A percentile compares a stretch with the other conserved stretches of the same genome.
These are phyloP conservation scores for Podila minutissima DNA, from an alignment of 192 early-diverging fungal species.

Conservation along the genomic window DNA sequence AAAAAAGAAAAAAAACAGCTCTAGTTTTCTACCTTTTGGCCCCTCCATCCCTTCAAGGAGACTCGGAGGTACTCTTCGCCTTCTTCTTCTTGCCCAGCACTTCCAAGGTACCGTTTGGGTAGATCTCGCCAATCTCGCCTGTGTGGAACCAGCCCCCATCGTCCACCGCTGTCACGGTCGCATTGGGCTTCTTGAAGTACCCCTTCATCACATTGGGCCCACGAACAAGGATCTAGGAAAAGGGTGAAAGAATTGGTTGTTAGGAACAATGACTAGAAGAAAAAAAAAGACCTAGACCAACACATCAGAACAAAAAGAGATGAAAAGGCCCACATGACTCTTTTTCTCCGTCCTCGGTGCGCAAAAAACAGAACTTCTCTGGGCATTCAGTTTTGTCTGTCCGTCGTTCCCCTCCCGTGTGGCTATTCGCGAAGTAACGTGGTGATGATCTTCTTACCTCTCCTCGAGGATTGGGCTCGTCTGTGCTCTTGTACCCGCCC, in stretches of 20 bases:
- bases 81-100: constrained; percentile 92
- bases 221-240: constrained; percentile 41
- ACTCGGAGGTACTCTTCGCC: constrained; percentile 8
- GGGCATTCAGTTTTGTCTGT: too few species aligned
- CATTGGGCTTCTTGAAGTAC: constrained; percentile 60
- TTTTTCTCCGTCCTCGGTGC: not conserved
- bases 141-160: constrained; percentile 67
- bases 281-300: not conserved
- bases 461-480: constrained; percentile 73
- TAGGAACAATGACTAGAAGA: not conserved
- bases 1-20: not conserved
- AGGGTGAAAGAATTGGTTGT: not conserved
- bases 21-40: not conserved
- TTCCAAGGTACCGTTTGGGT: constrained; percentile 54
- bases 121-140: constrained; percentile 56
- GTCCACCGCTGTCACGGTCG: constrained; percentile 59
- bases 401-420: too few species aligned
- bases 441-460: constrained; percentile 57
- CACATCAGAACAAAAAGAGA: not conserved
- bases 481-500: constrained; percentile 44
- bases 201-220: constrained; percentile 66
- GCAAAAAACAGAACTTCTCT: too few species aligned
- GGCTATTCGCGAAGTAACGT: too few species aligned
- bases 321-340: not conserved
- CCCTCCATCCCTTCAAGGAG: not conserved